Evolutionary conservation across 2,329 filamentous ascomycete species (phyloP).

Genomic region (Fusarium illudens): DNA sequence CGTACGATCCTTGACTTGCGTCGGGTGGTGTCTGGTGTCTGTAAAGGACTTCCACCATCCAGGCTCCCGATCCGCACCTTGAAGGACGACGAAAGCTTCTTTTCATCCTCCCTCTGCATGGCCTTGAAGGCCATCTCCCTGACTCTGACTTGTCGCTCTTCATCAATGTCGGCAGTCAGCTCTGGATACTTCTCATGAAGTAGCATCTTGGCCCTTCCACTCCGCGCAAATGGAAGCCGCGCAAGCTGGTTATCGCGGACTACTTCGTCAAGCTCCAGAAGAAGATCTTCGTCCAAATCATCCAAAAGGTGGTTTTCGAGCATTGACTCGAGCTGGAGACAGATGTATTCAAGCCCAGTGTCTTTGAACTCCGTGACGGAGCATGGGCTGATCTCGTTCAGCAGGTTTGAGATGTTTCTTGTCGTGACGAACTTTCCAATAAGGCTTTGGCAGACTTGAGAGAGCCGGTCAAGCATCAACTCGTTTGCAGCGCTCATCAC

Average conservation of each 20-base stretch:
- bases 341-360: conserved; percentile 88
- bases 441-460: conserved; percentile 86
- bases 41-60: conserved; percentile 64
- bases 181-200: conserved; percentile 72
- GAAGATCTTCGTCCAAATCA: conserved; percentile 83
- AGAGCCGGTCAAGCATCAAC: conserved; percentile 90
- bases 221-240: conserved; percentile 78
- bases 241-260: conserved; percentile 85
- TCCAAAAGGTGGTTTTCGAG: conserved; percentile 90
- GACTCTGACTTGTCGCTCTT: conserved; percentile 74
- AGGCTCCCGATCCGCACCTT: conserved; percentile 68
- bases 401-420: conserved; percentile 83
- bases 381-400: conserved; percentile 87
- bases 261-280: conserved; percentile 80
- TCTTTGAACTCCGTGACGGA: conserved; percentile 87
- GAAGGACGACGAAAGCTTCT: conserved; percentile 66
- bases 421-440: conserved; percentile 86
- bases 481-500: conserved; percentile 92
- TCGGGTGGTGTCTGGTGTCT: conserved; percentile 55
- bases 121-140: conserved; percentile 78
- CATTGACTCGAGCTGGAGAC: conserved; percentile 88
- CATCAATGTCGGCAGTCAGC: conserved; percentile 70
- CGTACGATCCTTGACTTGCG: conserved; percentile 56
- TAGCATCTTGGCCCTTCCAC: conserved; percentile 72
- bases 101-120: conserved; percentile 71